phyloP scores from a whole-genome alignment of 768 basidiomycete genomes.

The Lentinus brumalis region DNA sequence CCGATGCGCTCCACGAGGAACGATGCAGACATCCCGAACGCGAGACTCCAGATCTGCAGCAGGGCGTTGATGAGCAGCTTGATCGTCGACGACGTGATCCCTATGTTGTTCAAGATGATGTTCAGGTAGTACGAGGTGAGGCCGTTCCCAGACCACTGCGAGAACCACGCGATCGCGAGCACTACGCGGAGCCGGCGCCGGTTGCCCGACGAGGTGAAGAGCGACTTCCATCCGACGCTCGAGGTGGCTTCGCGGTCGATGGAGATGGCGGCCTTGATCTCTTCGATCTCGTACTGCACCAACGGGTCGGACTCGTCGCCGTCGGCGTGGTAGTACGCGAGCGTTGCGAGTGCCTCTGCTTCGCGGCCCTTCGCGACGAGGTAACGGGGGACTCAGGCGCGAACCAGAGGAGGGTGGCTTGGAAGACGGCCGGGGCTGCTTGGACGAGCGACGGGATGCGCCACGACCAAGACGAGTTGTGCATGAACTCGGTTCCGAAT shows the following conservation, averaged over 20 bases:
- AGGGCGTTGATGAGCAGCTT: slow-evolving; percentile 84
- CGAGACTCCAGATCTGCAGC: slow-evolving; percentile 81
- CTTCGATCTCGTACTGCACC: slow-evolving; percentile 72
- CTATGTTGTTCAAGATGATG: slow-evolving; percentile 68
- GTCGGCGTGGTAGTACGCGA: slow-evolving; percentile 86
- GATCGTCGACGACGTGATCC: slow-evolving; percentile 58
- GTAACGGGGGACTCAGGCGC: slow-evolving; percentile 83
- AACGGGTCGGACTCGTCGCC: slow-evolving; percentile 71
- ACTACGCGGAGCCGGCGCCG: slow-evolving; percentile 76
- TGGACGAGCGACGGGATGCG: slow-evolving; percentile 79
- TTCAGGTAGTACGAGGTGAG: slow-evolving; percentile 83
- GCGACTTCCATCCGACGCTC: slow-evolving; percentile 69
- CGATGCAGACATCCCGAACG: slow-evolving; percentile 59
- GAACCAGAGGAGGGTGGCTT: slow-evolving; percentile 67
- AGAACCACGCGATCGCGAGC: slow-evolving; percentile 79
- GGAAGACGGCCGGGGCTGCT: slow-evolving; percentile 65
- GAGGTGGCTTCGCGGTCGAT: slow-evolving; percentile 47
- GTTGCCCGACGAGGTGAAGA: slow-evolving; percentile 71
- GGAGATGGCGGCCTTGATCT: slow-evolving; percentile 78
- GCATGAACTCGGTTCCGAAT: slow-evolving; percentile 75
- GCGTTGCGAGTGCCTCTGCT: slow-evolving; percentile 61
- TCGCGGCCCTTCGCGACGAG: slow-evolving; percentile 75
- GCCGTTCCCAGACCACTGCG: slow-evolving; percentile 85
- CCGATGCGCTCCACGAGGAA: slow-evolving; percentile 66
- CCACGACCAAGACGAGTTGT: slow-evolving; percentile 70